A percentile compares a stretch with the other conserved stretches of the same genome.
Evolutionary conservation across 2,329 filamentous ascomycete genomes (phyloP).

Genomic region (Ilyonectria robusta): DNA sequence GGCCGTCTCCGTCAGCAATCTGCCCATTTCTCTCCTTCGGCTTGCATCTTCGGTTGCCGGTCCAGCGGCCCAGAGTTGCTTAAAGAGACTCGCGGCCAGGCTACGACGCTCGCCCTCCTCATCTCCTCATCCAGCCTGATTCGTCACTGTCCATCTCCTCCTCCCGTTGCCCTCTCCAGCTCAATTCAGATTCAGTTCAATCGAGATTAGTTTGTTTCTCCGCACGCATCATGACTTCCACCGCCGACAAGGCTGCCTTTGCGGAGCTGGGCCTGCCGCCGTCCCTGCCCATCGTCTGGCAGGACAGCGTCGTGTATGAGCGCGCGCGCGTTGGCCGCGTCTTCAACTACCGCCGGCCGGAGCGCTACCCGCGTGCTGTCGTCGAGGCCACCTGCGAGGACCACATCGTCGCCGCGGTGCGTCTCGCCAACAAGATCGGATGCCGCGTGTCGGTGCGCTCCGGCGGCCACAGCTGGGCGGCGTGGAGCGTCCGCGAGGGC

Average conservation of each 20-base stretch:
- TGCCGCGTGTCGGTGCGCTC: constrained; percentile 61
- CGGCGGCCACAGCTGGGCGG: constrained; percentile 65
- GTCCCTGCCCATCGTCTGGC: constrained; percentile 43
- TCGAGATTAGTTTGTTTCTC: not conserved
- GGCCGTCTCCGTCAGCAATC: not conserved
- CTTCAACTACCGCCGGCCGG: constrained; percentile 59
- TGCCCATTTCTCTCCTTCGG: not conserved
- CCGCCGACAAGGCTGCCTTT: constrained; percentile 15
- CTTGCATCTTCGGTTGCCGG: not conserved
- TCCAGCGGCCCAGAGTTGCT: not conserved
- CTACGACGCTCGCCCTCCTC: not conserved
- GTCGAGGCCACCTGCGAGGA: constrained; percentile 54
- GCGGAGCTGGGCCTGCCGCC: constrained; percentile 26
- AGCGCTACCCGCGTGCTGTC: constrained; percentile 57
- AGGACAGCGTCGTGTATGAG: constrained; percentile 41
- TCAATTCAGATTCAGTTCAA: not conserved
- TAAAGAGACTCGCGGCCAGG: constrained; percentile 16
- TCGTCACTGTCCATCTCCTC: not conserved
- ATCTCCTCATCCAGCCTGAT: constrained; percentile 8
- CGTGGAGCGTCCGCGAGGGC: constrained; percentile 63
- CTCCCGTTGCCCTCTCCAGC: not conserved
- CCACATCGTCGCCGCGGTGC: constrained; percentile 57
- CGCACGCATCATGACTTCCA: constrained; percentile 12
- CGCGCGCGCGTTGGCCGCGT: constrained; percentile 55
- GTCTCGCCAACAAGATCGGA: constrained; percentile 51